Evolutionary conservation across 495 filamentous ascomycete genomes (phyloP), one percentile per base, ranked within the genome.

Genomic region (Xylaria scruposa): DNA sequence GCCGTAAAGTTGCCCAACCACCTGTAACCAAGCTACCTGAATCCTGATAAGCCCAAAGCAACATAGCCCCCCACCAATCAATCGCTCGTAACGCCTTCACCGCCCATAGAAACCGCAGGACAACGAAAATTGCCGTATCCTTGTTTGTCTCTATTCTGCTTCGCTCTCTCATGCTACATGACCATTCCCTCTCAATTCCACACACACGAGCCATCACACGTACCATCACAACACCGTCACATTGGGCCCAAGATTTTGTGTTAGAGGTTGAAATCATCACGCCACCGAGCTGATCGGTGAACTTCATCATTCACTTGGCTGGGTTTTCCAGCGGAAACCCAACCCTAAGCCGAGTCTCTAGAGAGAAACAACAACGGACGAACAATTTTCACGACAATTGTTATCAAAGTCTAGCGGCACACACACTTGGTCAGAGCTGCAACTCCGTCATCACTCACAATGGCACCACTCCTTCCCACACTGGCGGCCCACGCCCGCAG

Each of bases 401-500:
- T 29, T 15, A 54, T 63, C 42, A 64, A 46, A 26, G 2, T 42
- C 44, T 21, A 49, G 51, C 56, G 36, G 15, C 15, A 59, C 13
- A 58, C 31, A 59, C 40, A 60, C 38, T 29, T 59, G 38, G 44
- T 19, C 61, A 24, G 26, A 26, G 36, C 12, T 4, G 54, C n/a
- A n/a, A 12, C 26, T 61, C 15, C n/a, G 40, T 10, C 40, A 67
- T 68, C 66, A 8, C 58, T 47, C 73, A 74, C 54, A 44, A 77
- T 76, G 73, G 68, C 78, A 53, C 76, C 78, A 64, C 51, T 78
- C 21, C 44, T 78, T 9, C 74, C 78, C 13, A 72, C 65, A 44
- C 58, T 79, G 26, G 78, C 72, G 33, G 73, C 73, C 29, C 78
- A 75, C 26, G 76, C 78, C 44, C 75, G 78, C 69, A 73, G 31